Conservation (phyloP, 768 basidiomycete species). For the Boletus patriciae region DNA sequence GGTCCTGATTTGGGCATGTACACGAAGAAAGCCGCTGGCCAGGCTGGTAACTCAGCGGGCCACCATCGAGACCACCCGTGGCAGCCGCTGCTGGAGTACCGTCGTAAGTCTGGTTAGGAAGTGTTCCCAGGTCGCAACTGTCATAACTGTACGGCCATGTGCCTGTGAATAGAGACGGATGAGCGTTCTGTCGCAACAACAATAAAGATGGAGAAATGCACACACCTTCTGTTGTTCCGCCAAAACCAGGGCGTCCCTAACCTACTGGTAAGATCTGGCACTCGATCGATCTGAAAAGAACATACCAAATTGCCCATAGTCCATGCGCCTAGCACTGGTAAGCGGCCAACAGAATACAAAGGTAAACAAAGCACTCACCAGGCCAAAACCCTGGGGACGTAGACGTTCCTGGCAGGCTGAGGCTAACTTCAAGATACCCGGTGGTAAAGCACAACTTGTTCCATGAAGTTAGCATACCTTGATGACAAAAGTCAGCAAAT, state of each 20-base stretch:
- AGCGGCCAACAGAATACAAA: conserved; percentile 1
- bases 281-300: neutral
- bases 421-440: conserved; percentile 82
- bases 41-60: conserved; percentile 70
- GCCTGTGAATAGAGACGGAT: conserved; percentile 27
- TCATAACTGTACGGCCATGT: conserved; percentile 84
- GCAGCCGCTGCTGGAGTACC: conserved; percentile 58
- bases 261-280: conserved; percentile 26
- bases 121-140: conserved; percentile 82
- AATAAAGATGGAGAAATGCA: neutral
- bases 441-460: conserved; percentile 96
- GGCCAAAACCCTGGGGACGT: conserved; percentile 81
- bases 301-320: conserved; percentile 67
- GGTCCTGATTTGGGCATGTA: conserved; percentile 81
- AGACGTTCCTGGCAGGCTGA: conserved; percentile 70
- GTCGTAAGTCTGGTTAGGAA: conserved; percentile 74
- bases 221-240: conserved; percentile 80
- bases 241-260: conserved; percentile 83
- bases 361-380: conserved; percentile 45
- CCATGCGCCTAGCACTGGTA: conserved; percentile 52
- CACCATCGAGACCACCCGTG: conserved; percentile 52
- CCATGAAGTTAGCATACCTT: conserved; percentile 81
- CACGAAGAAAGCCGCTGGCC: conserved; percentile 88
- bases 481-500: conserved; percentile 8
- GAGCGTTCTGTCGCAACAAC: neutral